Conservation (phyloP, 1,284 basidiomycete species). For the Malassezia yamatoensis region DNA sequence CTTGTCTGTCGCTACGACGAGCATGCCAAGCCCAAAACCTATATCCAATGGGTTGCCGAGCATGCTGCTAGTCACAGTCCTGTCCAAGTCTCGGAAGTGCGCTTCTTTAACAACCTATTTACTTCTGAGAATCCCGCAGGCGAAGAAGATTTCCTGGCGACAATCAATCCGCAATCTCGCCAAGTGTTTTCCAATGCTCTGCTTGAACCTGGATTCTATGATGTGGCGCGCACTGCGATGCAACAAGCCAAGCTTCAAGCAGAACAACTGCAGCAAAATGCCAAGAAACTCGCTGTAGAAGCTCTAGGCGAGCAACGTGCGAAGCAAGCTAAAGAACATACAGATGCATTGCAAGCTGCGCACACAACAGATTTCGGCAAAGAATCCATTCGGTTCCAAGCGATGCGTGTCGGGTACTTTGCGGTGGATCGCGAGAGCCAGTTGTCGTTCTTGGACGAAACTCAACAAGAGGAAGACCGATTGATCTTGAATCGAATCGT, state of each 20-base stretch:
- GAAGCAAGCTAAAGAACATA: not conserved
- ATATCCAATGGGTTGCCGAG: constrained; percentile 94
- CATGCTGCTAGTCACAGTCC: constrained; percentile 68
- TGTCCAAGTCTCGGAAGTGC: constrained; percentile 74
- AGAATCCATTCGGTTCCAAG: constrained; percentile 93
- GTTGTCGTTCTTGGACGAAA: constrained; percentile 21
- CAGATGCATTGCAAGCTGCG: constrained; percentile 1
- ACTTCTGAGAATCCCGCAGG: constrained; percentile 80
- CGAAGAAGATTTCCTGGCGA: constrained; percentile 61
- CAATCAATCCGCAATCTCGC: constrained; percentile 69
- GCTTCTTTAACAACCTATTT: constrained; percentile 87
- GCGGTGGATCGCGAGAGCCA: constrained; percentile 64
- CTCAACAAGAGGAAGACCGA: constrained; percentile 58
- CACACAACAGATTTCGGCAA: constrained; percentile 56
- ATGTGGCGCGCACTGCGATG: constrained; percentile 64
- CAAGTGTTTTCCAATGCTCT: constrained; percentile 70
- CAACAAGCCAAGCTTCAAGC: constrained; percentile 61
- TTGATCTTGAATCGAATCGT: constrained; percentile 88
- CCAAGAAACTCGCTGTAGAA: constrained; percentile 48
- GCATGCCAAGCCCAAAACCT: constrained; percentile 68
- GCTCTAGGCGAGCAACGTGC: constrained; percentile 17
- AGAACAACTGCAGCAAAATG: constrained; percentile 52
- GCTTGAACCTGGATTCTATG: constrained; percentile 81
- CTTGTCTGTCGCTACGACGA: constrained; percentile 67
- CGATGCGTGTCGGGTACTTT: constrained; percentile 89